These are phyloP conservation scores for Pythium sukuiense DNA, from an alignment of 352 stramenopile genomes.

Conservation along the genomic window DNA sequence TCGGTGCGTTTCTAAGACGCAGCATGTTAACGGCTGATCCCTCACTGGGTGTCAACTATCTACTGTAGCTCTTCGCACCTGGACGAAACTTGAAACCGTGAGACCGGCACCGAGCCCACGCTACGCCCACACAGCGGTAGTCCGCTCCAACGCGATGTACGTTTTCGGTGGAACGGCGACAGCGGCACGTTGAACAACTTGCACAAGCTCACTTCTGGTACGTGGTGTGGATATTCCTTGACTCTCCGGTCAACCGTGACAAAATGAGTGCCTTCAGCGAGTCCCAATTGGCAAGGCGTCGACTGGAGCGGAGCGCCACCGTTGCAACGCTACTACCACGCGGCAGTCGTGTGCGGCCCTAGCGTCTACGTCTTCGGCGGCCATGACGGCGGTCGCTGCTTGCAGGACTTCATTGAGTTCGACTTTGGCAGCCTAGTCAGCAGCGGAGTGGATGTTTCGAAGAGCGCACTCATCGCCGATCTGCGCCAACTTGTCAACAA, in stretches of 20 bases:
- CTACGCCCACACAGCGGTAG: slow-evolving; percentile 95
- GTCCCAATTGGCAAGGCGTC: slow-evolving; percentile 71
- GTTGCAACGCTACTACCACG: slow-evolving; percentile 95
- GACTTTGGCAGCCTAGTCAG: slow-evolving; percentile 62
- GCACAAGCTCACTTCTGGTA: slow-evolving; percentile 90
- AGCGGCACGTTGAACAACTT: slow-evolving; percentile 98
- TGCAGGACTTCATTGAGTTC: slow-evolving; percentile 96
- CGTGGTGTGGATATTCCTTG: no score
- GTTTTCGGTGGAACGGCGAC: slow-evolving; percentile 93
- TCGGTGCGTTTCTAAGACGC: slow-evolving; percentile 59
- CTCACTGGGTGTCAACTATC: no score
- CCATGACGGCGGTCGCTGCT: slow-evolving; percentile 93
- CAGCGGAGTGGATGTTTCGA: slow-evolving; percentile 70
- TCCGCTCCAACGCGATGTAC: slow-evolving; percentile 93
- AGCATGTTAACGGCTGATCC: not conserved
- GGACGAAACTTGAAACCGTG: slow-evolving; percentile 89
- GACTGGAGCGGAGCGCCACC: slow-evolving; percentile 78
- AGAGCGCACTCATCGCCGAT: slow-evolving; percentile 75
- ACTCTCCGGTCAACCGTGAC: no score
- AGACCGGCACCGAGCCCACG: slow-evolving; percentile 91
- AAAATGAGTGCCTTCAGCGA: slow-evolving; percentile 39
- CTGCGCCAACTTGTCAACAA: slow-evolving; percentile 78
- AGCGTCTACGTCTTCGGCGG: slow-evolving; percentile 94
- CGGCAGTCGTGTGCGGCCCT: slow-evolving; percentile 91
- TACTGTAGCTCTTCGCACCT: slow-evolving; percentile 84